Evolutionary conservation across 768 basidiomycete species (phyloP).

Genomic region (Sutorius australiensis): DNA sequence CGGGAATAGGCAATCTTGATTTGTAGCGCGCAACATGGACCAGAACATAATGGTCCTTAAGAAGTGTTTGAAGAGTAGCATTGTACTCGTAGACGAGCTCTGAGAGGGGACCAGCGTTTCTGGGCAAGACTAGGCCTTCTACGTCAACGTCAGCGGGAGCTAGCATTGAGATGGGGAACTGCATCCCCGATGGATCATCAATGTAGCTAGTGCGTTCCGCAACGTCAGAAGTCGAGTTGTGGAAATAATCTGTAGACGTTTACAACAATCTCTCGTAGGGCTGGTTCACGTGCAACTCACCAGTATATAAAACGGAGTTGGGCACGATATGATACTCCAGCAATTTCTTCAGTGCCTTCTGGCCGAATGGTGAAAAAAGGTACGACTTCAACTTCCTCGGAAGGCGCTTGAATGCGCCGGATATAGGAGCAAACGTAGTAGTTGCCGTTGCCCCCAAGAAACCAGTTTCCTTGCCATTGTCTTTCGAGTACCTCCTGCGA

Average conservation of each 20-base stretch:
- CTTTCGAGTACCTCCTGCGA: background rate
- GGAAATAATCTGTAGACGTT: conserved; percentile 8
- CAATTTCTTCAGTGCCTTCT: conserved; percentile 11
- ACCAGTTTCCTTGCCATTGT: background rate
- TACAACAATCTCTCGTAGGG: background rate
- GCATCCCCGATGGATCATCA: background rate
- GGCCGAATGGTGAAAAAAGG: conserved; percentile 13
- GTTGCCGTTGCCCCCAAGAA: conserved; percentile 5
- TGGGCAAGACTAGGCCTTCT: background rate
- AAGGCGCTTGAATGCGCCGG: conserved; percentile 7
- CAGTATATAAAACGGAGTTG: conserved; percentile 2
- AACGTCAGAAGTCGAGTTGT: conserved; percentile 3
- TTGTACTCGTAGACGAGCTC: conserved; percentile 15
- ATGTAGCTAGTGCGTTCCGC: background rate
- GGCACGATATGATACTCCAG: conserved; percentile 14
- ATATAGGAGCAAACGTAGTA: conserved; percentile 7
- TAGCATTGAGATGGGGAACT: background rate
- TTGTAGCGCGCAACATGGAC: conserved; percentile 12
- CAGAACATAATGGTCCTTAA: background rate
- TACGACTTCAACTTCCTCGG: conserved; percentile 7
- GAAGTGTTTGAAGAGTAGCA: conserved; percentile 11
- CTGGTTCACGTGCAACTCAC: background rate
- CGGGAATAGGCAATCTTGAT: background rate
- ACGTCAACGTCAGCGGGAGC: background rate
- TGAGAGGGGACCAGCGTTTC: background rate